Base-by-base conservation (phyloP, 257 asterid species). In the Nicotiana noctiflora region DNA sequence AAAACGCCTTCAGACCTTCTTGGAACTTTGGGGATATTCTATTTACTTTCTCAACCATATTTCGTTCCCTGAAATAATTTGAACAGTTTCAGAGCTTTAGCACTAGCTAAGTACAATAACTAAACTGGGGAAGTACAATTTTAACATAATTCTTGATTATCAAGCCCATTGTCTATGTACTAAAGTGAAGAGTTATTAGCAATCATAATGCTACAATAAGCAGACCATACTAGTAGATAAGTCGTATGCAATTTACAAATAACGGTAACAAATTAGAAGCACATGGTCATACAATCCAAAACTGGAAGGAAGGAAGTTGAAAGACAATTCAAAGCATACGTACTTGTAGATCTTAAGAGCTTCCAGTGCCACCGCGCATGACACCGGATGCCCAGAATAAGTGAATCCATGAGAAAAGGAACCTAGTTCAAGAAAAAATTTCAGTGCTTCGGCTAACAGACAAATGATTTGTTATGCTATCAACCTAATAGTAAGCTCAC, bases 301-400 rank as follows among this genome's bases (percentile, higher is more conserved):
- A 66, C 75, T 32, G 59, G n/a, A 21, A 21, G 37, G n/a, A 40
- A 68, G 56, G 14, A 49, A 49, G 78, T 49, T 11, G 9, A 2
- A 49, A 46, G 78, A 2, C 8, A 74, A 74, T 74, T 74, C 25
- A 2, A 81, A 52, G 6, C 56, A 52, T 63, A 81, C 93, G 25
- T 90, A 95, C 99, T 93, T 89, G 89, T 95, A 95, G 76, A 95
- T 92, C 90, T 83, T 93, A 85, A 95, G 85, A 31, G 99, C 81
- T 86, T 95, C 98, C 86, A 95, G 62, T 72, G 99, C 99, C 84
- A 95, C 99, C 52, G 99, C 97, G 79, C 99, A 95, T 5, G 99
- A 9, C 61, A 95, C 99, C 10, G 99, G 98, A 83, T 95, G 99
- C 53, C 99, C 99, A 34, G 99, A 93, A 82, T 92, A 93, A 17